These are phyloP conservation scores for Mychonastes homosphaera DNA, from an alignment of 139 green algal species.

Conservation along the genomic window DNA sequence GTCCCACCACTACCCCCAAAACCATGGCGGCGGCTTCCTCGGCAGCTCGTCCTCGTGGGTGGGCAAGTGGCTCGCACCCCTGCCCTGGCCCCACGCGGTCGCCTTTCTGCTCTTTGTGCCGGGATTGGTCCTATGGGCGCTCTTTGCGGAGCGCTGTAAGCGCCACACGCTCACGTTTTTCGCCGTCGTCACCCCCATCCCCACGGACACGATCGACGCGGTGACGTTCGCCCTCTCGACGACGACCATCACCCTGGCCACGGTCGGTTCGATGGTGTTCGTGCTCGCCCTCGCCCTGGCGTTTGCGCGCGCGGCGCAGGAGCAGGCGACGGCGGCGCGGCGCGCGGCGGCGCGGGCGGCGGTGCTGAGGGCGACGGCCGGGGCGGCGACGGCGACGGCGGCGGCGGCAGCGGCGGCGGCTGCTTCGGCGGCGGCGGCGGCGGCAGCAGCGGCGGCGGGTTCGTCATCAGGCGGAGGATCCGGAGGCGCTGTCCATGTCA, in stretches of 20 bases:
- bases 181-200: constrained; percentile 10
- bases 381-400: not conserved
- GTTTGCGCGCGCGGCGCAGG: constrained; percentile 11
- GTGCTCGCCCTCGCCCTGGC: constrained; percentile 9
- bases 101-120: constrained; percentile 14
- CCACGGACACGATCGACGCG: constrained; percentile 9
- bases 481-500: not conserved
- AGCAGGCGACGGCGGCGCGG: not conserved
- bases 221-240: constrained; percentile 12
- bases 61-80: not conserved
- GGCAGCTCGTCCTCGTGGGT: not conserved
- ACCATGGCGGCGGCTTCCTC: not conserved
- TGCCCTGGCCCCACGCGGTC: not conserved
- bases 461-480: not conserved
- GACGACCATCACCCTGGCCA: constrained; percentile 12
- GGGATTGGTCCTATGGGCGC: constrained; percentile 16
- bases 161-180: constrained; percentile 13
- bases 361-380: not conserved
- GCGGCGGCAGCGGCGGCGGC: not conserved
- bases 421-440: no score
- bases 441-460: not conserved
- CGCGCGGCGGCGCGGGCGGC: not conserved
- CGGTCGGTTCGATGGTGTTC: constrained; percentile 14
- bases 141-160: constrained; percentile 17
- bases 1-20: not conserved